phyloP scores from a whole-genome alignment of 371 early-diverging fungal species.

The Mycotypha africana region DNA sequence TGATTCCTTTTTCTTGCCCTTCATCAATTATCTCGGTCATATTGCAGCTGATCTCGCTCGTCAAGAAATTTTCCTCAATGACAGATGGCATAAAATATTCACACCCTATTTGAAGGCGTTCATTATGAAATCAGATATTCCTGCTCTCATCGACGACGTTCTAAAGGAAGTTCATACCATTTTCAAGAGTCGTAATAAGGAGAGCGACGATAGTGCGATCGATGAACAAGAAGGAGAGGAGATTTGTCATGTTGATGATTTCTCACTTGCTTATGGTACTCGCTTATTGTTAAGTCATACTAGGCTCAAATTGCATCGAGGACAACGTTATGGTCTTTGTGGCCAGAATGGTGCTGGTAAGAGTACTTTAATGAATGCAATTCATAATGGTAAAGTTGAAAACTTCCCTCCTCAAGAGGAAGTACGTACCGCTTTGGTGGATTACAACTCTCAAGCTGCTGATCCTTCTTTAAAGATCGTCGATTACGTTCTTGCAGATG shows the following conservation, averaged over 20 bases:
- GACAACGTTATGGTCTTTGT: conserved; percentile 77
- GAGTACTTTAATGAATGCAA: conserved; percentile 84
- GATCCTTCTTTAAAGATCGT: conserved; percentile 58
- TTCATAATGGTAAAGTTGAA: conserved; percentile 67
- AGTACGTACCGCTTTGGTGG: conserved; percentile 67
- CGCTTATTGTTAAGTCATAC: conserved; percentile 77
- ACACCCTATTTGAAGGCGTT: conserved; percentile 39
- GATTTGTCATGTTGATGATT: conserved; percentile 71
- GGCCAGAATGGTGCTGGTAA: conserved; percentile 93
- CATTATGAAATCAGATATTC: conserved; percentile 36
- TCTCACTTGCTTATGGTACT: conserved; percentile 79
- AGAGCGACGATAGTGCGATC: conserved; percentile 39
- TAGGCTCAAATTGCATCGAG: conserved; percentile 70
- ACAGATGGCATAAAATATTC: conserved; percentile 42
- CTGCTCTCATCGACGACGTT: conserved; percentile 24
- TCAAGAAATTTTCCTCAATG: conserved; percentile 45
- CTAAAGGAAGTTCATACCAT: conserved; percentile 34
- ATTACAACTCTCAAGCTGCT: conserved; percentile 71
- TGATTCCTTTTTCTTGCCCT: conserved; percentile 46
- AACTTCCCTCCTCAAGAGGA: conserved; percentile 70
- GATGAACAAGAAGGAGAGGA: conserved; percentile 61
- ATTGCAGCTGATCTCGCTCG: conserved; percentile 49
- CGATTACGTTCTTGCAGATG: conserved; percentile 56
- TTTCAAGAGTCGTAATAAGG: conserved; percentile 40
- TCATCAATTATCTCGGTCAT: conserved; percentile 39